Base-by-base conservation (phyloP, 495 filamentous ascomycete genomes). In the Daldinia childiae region DNA sequence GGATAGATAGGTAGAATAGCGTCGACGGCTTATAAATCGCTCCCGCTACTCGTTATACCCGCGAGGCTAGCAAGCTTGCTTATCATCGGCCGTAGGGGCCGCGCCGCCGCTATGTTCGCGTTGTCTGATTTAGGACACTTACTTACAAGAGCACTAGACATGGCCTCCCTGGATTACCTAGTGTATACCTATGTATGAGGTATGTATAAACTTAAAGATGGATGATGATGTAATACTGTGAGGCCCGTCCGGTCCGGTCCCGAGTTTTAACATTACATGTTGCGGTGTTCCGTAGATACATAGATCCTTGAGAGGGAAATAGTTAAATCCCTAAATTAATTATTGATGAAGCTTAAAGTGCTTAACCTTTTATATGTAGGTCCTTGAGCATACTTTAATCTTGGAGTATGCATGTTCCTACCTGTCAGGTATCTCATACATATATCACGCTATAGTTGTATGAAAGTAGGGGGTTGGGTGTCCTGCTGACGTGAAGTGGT, bases 51-150 rank as follows among this genome's bases (percentile, higher is more conserved):
- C 14, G 4, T 24, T 24, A 21, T 48, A 36, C 34, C 43, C 19
- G 19, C 43, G 43, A 48, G 43, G 19, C 43, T 48, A 48, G 43
- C 19, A 4, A 24, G 17, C 43, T 17, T 15, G 39, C 39, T 41
- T 17, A 48, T 41, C 15, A 48, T 41, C 15, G 19, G 17, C 43
- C 43, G 43, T 34, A 32, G 14, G 27, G 52, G 52, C n/a, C 52
- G 52, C 30, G 52, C 52, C 30, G 52, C 52, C 52, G 52, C 52
- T 56, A 27, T 56, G 52, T 36, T 34, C 52, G 30, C 30, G 52
- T 36, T 36, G 52, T 29, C 29, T 32, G 51, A n/a, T 55, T 32
- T 8, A 6, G 51, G 29, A 55, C 21, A 36, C 12, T 36, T 14
- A 36, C 34, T 36, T 21, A 48, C 43, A 48, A 48, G 43, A 48